phyloP scores from a whole-genome alignment of 2,329 filamentous ascomycete species.

The Cryphonectria nitschkei region DNA sequence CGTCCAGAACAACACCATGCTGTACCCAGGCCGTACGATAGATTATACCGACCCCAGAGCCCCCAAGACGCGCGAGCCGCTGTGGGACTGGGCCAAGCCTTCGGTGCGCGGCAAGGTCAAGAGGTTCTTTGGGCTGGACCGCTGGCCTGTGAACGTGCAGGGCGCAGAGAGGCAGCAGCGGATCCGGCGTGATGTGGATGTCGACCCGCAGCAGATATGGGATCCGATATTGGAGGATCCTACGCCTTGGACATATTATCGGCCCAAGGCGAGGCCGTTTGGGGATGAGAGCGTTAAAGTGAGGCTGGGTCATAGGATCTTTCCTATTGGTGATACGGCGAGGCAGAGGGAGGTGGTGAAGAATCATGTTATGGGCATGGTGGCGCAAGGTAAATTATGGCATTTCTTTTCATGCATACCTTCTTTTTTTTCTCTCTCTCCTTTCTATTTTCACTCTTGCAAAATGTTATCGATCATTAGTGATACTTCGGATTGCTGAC shows the following conservation, averaged over 20 bases:
- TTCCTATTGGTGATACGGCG: conserved; percentile 44
- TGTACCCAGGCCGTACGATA: conserved; percentile 43
- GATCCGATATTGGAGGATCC: conserved; percentile 38
- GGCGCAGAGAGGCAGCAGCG: conserved; percentile 34
- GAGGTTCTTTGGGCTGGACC: conserved; percentile 49
- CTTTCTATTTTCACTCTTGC: no score
- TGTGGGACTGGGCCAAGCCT: conserved; percentile 43
- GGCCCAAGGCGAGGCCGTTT: conserved; percentile 33
- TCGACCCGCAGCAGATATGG: conserved; percentile 34
- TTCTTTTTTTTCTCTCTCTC: no score
- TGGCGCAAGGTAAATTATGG: conserved; percentile 23
- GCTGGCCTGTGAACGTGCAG: conserved; percentile 52
- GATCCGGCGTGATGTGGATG: conserved; percentile 38
- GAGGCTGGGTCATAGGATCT: conserved; percentile 39
- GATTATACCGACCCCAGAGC: conserved; percentile 34
- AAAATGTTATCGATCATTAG: neutral
- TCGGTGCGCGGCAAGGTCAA: conserved; percentile 32
- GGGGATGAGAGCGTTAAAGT: conserved; percentile 33
- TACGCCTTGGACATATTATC: conserved; percentile 30
- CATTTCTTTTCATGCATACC: no score
- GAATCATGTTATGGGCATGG: conserved; percentile 29
- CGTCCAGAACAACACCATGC: conserved; percentile 46
- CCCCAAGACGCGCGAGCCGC: conserved; percentile 35
- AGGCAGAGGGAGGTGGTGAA: conserved; percentile 38
- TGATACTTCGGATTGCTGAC: conserved; percentile 8